A percentile compares a stretch with the other conserved stretches of the same genome.
Evolutionary conservation across 2,329 filamentous ascomycete genomes (phyloP).

Genomic region (Pyrenochaeta sp.): DNA sequence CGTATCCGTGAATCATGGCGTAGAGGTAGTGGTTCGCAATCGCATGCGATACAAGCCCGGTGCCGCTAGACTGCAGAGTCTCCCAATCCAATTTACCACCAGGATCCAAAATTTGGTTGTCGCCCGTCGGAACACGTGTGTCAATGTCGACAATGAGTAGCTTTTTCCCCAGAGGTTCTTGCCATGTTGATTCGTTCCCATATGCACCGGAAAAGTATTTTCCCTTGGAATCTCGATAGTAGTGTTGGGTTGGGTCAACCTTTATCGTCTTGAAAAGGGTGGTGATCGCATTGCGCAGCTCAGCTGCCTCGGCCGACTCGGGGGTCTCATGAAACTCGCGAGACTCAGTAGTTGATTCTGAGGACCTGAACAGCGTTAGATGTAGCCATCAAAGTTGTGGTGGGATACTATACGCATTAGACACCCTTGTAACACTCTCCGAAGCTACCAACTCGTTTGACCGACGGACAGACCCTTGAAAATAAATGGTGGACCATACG

Average conservation of each 20-base stretch:
- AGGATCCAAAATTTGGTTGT: conserved; percentile 21
- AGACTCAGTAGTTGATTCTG: background rate
- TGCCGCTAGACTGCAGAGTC: conserved; percentile 25
- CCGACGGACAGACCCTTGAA: background rate
- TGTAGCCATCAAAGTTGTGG: background rate
- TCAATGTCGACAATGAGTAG: conserved; percentile 36
- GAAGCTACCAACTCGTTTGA: background rate
- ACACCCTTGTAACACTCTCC: background rate
- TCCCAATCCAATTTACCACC: conserved; percentile 24
- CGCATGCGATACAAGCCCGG: background rate
- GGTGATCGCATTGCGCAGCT: conserved; percentile 2
- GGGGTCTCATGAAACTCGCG: too few relatives aligned
- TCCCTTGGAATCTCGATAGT: conserved; percentile 1
- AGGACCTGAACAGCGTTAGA: background rate
- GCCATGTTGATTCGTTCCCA: conserved; percentile 16
- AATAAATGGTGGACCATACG: background rate
- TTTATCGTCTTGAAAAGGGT: conserved; percentile 1
- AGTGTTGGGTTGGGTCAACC: background rate
- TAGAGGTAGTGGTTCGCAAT: conserved; percentile 47
- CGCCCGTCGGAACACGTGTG: conserved; percentile 18
- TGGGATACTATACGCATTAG: background rate
- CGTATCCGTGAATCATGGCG: conserved; percentile 53
- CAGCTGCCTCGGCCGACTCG: too few relatives aligned
- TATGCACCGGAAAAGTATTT: conserved; percentile 1
- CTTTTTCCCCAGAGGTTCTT: conserved; percentile 20